These are phyloP conservation scores for Camellia oleifera DNA, from an alignment of 179 eudicot genomes.

Conservation along the genomic window DNA sequence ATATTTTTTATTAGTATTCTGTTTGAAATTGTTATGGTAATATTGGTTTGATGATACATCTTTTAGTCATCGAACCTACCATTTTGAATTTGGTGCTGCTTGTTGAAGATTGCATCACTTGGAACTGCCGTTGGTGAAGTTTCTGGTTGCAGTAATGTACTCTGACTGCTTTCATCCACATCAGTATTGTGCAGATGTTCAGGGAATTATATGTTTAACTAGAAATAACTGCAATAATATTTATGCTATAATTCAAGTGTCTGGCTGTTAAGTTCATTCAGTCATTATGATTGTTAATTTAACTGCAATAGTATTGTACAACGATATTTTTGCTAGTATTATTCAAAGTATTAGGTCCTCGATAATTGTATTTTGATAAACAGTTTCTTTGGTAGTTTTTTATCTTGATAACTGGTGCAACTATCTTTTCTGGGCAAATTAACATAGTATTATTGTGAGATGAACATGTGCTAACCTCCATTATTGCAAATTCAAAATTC, in stretches of 20 bases:
- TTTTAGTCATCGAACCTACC: neutral
- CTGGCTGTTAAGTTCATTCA: neutral
- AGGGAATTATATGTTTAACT: neutral
- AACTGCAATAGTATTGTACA: neutral
- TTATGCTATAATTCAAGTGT: neutral
- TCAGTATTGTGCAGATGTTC: neutral
- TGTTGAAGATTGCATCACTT: neutral
- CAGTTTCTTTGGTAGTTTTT: too few relatives aligned
- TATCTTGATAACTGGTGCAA: too few relatives aligned
- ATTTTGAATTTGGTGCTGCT: neutral
- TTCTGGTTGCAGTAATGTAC: neutral
- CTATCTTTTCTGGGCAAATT: too few relatives aligned
- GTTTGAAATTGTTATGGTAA: neutral
- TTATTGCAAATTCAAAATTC: neutral
- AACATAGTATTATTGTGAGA: too few relatives aligned
- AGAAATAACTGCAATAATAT: neutral
- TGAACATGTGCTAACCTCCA: neutral
- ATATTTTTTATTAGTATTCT: neutral
- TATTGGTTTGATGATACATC: neutral
- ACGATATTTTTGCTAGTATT: neutral
- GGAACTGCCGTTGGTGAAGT: neutral
- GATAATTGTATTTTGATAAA: too few relatives aligned
- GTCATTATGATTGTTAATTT: neutral
- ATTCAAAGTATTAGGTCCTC: too few relatives aligned
- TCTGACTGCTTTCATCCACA: neutral